Evolutionary conservation across 345 rosid species (phyloP).

Genomic region (Pugionium dolabratum): DNA sequence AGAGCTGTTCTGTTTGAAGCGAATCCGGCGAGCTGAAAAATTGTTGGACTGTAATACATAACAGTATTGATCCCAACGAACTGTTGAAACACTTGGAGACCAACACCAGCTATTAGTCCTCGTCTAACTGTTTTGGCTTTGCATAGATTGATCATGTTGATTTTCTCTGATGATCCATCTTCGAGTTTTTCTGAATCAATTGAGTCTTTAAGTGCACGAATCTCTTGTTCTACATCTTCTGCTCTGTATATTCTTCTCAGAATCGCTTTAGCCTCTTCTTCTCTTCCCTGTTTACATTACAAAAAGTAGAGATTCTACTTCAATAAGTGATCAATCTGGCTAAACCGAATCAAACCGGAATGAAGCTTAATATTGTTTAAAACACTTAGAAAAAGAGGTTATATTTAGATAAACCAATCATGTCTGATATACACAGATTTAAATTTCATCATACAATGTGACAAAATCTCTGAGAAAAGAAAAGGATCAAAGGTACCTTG

Average conservation of each 20-base stretch:
- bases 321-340: not conserved
- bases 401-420: too few relatives aligned
- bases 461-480: not conserved
- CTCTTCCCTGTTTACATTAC: constrained; percentile 57
- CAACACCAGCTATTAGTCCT: constrained; percentile 83
- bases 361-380: not conserved
- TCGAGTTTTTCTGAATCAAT: constrained; percentile 59
- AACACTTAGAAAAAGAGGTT: too few relatives aligned
- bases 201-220: constrained; percentile 64
- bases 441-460: not conserved
- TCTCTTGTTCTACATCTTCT: constrained; percentile 63
- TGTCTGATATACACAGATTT: too few relatives aligned
- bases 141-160: constrained; percentile 52
- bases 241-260: constrained; percentile 59
- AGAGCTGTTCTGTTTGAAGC: constrained; percentile 87
- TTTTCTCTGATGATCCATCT: constrained; percentile 57
- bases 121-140: constrained; percentile 70
- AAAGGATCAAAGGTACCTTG: constrained; percentile 46
- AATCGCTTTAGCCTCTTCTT: constrained; percentile 67
- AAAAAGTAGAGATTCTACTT: not conserved
- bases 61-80: constrained; percentile 49
- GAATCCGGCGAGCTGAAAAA: constrained; percentile 76
- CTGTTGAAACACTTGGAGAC: constrained; percentile 84
- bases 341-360: not conserved
- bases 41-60: constrained; percentile 91